phyloP scores from a whole-genome alignment of 768 basidiomycete species.

The Termitomyces sp. region DNA sequence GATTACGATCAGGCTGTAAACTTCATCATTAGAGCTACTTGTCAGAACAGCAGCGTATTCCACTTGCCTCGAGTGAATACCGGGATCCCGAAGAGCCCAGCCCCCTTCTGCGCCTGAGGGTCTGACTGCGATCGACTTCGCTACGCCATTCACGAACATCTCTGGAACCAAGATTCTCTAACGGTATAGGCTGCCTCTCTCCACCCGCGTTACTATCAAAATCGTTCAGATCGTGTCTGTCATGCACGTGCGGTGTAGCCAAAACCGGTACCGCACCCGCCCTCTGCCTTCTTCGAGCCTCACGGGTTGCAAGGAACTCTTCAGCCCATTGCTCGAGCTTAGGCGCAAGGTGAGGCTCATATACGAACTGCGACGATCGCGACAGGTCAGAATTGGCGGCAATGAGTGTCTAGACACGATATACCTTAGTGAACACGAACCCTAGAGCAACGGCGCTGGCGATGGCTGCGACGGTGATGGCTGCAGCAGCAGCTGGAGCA shows the following conservation, averaged over 20 bases:
- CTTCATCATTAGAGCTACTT: background rate
- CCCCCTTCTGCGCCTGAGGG: slow-evolving; percentile 28
- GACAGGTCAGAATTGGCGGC: background rate
- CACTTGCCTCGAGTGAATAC: slow-evolving; percentile 42
- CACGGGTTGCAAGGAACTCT: slow-evolving; percentile 29
- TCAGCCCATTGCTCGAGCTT: slow-evolving; percentile 45
- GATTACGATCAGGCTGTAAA: background rate
- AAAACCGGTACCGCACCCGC: slow-evolving; percentile 16
- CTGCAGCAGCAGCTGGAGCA: slow-evolving; percentile 16
- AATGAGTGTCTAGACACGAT: background rate
- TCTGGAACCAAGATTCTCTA: slow-evolving; percentile 45
- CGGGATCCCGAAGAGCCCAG: slow-evolving; percentile 12
- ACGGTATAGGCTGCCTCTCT: slow-evolving; percentile 31
- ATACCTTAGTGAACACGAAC: slow-evolving; percentile 15
- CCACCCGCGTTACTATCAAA: slow-evolving; percentile 14
- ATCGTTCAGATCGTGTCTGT: slow-evolving; percentile 22
- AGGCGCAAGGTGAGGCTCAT: slow-evolving; percentile 66
- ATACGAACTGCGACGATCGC: slow-evolving; percentile 46
- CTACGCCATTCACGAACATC: slow-evolving; percentile 53
- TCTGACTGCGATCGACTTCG: slow-evolving; percentile 28
- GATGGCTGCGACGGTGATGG: slow-evolving; percentile 12
- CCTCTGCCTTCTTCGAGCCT: slow-evolving; percentile 25
- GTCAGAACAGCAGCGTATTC: slow-evolving; percentile 1
- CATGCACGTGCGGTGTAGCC: slow-evolving; percentile 4
- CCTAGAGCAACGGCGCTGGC: slow-evolving; percentile 14